Evolutionary conservation across 2,329 filamentous ascomycete species (phyloP).

Genomic region (Neopestalotiopsis sp.): DNA sequence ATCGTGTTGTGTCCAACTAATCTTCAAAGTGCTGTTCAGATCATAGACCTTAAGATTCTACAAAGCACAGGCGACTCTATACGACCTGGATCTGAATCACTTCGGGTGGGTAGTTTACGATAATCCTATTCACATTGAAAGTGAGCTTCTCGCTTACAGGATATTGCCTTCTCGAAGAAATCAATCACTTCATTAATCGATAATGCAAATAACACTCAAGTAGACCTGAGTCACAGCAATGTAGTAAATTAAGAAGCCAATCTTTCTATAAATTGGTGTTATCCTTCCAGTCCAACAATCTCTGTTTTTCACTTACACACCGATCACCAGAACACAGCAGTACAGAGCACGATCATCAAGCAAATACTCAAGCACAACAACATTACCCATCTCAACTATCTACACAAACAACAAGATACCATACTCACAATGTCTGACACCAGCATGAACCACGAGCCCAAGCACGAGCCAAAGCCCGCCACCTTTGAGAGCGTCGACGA

Average conservation of each 20-base stretch:
- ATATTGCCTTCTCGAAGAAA: not conserved
- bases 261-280: not conserved
- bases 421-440: not conserved
- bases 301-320: not conserved
- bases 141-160: not conserved
- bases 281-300: not conserved
- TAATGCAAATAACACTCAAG: not conserved
- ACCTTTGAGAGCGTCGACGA: not conserved
- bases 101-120: too few species aligned
- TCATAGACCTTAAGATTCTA: too few species aligned
- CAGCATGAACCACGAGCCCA: slow-evolving; percentile 1
- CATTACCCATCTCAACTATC: not conserved
- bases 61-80: too few species aligned
- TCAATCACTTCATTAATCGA: not conserved
- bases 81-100: too few species aligned
- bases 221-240: not conserved
- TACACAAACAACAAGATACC: not conserved
- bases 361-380: not conserved
- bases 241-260: not conserved
- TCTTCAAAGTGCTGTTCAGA: too few species aligned
- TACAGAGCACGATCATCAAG: not conserved
- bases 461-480: not conserved
- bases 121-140: not conserved
- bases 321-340: not conserved
- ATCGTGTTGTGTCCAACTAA: not conserved